Evolutionary conservation across 2,329 filamentous ascomycete species (phyloP), one percentile per base, ranked within the genome.

Genomic region (Byssochlamys sp.): DNA sequence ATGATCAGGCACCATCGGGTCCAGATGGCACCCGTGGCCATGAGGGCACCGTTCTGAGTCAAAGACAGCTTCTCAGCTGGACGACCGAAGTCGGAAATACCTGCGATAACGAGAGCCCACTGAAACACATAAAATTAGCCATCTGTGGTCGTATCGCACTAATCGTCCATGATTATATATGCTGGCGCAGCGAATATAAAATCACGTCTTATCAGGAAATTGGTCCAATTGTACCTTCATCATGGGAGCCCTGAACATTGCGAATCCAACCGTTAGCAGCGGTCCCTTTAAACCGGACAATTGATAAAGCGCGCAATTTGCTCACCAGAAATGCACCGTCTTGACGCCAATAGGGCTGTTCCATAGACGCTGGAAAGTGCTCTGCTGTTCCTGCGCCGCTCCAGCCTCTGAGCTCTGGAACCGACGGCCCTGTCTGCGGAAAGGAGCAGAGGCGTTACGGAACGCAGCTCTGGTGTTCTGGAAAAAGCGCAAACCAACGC

Each of bases 1-100:
- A 99, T 99, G 75, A 99, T 88, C 72, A 97, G 82, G 81, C 94
- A 99, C 94, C 94, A 99, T 65, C 94, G 85, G 52, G 94, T 99
- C 94, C 94, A 99, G 82, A 99, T 99, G 63, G 88, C 77, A 65
- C 94, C 94, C 9, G 94, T 99, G 67, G 86, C 86, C 71, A 90
- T 94, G 66, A 99, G 83, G 59, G 94, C 92, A 54, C 81, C 80
- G 79, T 97, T 99, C 78, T 96, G 91, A 29, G 89, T 94, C 61
- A 96, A 80, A 48, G 91, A 96, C 65, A 99, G 89, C 75, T 91
- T 90, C 75, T 95, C 89, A 62, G 89, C 90, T 31, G 94, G 94
- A 66, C 94, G 91, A 61, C 86, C 82, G 73, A 99, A 89, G 79
- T 99, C 94, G 67, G 90, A 87, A 71, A 95, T 83, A 71, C 94